phyloP scores from a whole-genome alignment of 441 rosid genomes.

The Gossypium aridum region DNA sequence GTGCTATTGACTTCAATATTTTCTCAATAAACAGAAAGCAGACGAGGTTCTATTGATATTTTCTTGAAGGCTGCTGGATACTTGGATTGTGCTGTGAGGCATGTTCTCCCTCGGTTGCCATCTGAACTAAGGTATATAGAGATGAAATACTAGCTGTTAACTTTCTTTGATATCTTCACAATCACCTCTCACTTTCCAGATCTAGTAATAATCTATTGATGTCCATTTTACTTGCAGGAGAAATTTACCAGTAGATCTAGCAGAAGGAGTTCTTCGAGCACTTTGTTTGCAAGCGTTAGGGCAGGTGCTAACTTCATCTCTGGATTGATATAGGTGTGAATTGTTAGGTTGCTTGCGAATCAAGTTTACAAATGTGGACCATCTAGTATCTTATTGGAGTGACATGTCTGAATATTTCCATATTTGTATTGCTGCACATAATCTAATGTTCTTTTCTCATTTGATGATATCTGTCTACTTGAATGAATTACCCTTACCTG shows the following conservation, averaged over 20 bases:
- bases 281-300: conserved; percentile 95
- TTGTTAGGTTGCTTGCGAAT: neutral
- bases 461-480: neutral
- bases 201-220: conserved; percentile 11
- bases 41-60: conserved; percentile 79
- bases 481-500: neutral
- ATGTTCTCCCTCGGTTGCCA: conserved; percentile 81
- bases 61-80: conserved; percentile 97
- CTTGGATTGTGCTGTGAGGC: conserved; percentile 85
- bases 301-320: conserved; percentile 48
- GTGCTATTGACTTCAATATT: conserved; percentile 6
- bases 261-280: conserved; percentile 87
- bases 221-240: conserved; percentile 43
- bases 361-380: neutral
- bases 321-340: neutral
- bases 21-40: conserved; percentile 49
- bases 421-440: neutral
- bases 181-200: neutral
- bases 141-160: conserved; percentile 8
- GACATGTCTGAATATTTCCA: neutral
- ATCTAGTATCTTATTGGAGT: neutral
- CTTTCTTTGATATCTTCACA: neutral
- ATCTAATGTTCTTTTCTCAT: neutral
- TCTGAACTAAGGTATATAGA: conserved; percentile 57
- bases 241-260: conserved; percentile 84